Conservation (phyloP, 805 yeast species). For the Candida oleophila region DNA sequence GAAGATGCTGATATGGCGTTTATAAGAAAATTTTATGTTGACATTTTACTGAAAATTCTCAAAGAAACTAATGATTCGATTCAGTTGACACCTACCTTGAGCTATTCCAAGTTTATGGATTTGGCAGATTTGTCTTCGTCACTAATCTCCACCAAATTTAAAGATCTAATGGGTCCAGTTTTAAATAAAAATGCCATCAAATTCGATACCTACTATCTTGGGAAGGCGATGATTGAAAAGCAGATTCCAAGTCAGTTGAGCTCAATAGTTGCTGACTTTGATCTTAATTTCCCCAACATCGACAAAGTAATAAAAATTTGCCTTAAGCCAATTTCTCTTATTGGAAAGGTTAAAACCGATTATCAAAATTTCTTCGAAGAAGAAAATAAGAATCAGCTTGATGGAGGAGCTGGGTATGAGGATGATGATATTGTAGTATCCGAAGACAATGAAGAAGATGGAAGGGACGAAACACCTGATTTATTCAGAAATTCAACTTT, state of each 20-base stretch:
- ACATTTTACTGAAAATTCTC: conserved; percentile 60
- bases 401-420: conserved; percentile 33
- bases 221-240: conserved; percentile 67
- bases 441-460: conserved; percentile 52
- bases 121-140: conserved; percentile 49
- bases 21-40: conserved; percentile 72
- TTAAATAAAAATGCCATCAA: conserved; percentile 48
- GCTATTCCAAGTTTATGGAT: conserved; percentile 57
- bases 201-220: conserved; percentile 62
- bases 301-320: conserved; percentile 57
- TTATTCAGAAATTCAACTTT: conserved; percentile 83
- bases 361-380: conserved; percentile 59
- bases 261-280: conserved; percentile 59
- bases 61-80: conserved; percentile 46
- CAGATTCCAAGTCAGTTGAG: conserved; percentile 60
- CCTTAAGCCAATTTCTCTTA: conserved; percentile 55
- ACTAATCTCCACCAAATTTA: conserved; percentile 41
- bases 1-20: conserved; percentile 71
- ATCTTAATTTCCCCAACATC: conserved; percentile 70
- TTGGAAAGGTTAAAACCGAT: conserved; percentile 56
- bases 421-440: conserved; percentile 34
- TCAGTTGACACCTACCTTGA: conserved; percentile 17
- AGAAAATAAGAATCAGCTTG: conserved; percentile 50
- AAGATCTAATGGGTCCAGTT: conserved; percentile 42
- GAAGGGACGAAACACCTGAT: conserved; percentile 75